phyloP scores from a whole-genome alignment of 495 filamentous ascomycete genomes.

The Talaromyces proteolyticus region DNA sequence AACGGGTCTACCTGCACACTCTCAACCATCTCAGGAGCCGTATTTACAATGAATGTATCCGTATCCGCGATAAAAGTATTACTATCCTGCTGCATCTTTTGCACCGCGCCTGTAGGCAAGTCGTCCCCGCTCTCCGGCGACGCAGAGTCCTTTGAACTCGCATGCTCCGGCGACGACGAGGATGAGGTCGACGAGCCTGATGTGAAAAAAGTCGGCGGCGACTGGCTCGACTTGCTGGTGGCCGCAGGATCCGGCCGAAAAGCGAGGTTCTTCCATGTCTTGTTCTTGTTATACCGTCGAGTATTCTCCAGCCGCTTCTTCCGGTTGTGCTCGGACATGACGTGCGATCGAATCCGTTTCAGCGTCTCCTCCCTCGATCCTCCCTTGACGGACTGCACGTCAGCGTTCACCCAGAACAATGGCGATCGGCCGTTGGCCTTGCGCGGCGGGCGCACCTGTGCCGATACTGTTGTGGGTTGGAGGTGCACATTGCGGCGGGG shows the following conservation, averaged over 20 bases:
- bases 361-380: slow-evolving; percentile 39
- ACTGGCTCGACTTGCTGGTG: background rate
- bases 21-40: too few relatives aligned
- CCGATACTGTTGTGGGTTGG: too few relatives aligned
- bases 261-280: slow-evolving; percentile 37
- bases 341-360: slow-evolving; percentile 45
- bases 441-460: too few relatives aligned
- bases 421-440: slow-evolving; percentile 32
- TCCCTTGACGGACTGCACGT: slow-evolving; percentile 30
- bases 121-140: background rate
- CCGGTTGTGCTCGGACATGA: slow-evolving; percentile 47
- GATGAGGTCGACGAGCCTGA: slow-evolving; percentile 2
- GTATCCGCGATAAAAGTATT: too few relatives aligned
- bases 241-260: slow-evolving; percentile 25
- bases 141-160: slow-evolving; percentile 2
- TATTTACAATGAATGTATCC: too few relatives aligned
- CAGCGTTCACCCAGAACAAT: slow-evolving; percentile 42
- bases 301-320: slow-evolving; percentile 41
- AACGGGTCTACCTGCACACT: too few relatives aligned
- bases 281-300: slow-evolving; percentile 33
- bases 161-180: background rate
- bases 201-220: background rate
- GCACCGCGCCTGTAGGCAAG: background rate
- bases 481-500: too few relatives aligned
- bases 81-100: background rate